Evolutionary conservation across 805 yeast genomes (phyloP), one percentile per base, ranked within the genome.

Genomic region (Suhomyces sp.): DNA sequence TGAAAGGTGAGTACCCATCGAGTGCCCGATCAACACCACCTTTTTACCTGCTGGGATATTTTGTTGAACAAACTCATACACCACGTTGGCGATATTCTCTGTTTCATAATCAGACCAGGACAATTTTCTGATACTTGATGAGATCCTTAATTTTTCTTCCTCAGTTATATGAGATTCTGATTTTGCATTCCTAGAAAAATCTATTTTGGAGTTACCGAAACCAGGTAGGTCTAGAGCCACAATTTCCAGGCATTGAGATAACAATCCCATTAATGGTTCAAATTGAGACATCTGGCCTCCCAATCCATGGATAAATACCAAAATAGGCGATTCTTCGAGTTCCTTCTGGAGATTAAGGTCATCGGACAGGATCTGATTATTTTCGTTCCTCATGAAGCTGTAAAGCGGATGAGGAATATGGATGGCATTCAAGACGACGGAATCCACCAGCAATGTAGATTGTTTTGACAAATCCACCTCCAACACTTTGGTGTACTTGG

Each of bases 201-300:
- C 32, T 1, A 46, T 5, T 25, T 55, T 54, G 10, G 69, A 60
- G 44, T 74, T 70, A 3, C 98, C 98, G 57, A 87, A 87, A 0
- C 97, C 98, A 1, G 96, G 96, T 33, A 88, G 63, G 54, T 90
- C 98, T 11, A 90, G 47, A 0, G 90, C 76, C 25, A 84, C 51
- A 13, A 88, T 72, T 37, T 77, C 81, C 41, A 78, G 74, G 42
- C 79, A 74, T 44, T 76, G 79, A 21, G 82, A 63, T 45, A 85
- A 75, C 33, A 77, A 65, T 18, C 78, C 80, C 54, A 86, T 60
- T 24, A 86, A 61, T 1, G 82, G 79, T 50, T 85, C 93, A 55
- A 90, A 90, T 55, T 88, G 96, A 15, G 87, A 77, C 53, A 85
- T 65, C 48, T 81, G 91, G 2, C 98, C 98, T 1, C 97, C 98